Conservation (phyloP, 2,329 filamentous ascomycete species). For the Aspergillus pseudoviridinutans region DNA sequence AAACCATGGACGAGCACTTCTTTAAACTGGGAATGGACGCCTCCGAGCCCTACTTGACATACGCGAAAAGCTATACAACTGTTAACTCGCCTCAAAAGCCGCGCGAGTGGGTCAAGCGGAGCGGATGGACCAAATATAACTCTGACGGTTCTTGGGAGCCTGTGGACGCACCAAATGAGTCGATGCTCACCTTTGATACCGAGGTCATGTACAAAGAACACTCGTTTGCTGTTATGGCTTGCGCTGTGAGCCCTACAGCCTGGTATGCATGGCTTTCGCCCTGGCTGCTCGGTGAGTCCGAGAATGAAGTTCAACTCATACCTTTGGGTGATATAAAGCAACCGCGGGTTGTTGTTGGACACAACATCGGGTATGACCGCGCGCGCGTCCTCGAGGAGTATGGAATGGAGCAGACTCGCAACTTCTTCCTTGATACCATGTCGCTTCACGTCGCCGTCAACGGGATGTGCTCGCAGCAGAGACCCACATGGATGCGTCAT, state of each 20-base stretch:
- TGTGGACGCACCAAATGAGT: conserved; percentile 73
- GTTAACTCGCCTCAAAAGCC: conserved; percentile 56
- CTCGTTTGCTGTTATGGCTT: conserved; percentile 93
- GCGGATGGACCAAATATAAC: conserved; percentile 94
- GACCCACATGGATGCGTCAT: conserved; percentile 96
- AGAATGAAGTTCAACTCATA: conserved; percentile 74
- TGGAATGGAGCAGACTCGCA: conserved; percentile 72
- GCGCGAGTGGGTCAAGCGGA: conserved; percentile 70
- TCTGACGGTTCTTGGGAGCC: conserved; percentile 67
- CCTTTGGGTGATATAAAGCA: conserved; percentile 74
- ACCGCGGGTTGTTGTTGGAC: conserved; percentile 78
- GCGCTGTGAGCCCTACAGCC: conserved; percentile 78
- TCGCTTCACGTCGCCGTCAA: conserved; percentile 96
- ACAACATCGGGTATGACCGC: conserved; percentile 94
- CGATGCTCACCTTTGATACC: conserved; percentile 87
- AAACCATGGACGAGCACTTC: conserved; percentile 90
- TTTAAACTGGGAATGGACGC: conserved; percentile 79
- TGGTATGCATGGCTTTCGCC: conserved; percentile 99
- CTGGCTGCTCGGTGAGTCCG: conserved; percentile 81
- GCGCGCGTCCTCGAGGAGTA: conserved; percentile 90
- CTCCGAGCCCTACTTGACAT: conserved; percentile 74
- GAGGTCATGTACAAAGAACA: conserved; percentile 96
- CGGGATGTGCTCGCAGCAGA: conserved; percentile 95
- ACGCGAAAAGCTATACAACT: conserved; percentile 70
- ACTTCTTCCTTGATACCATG: conserved; percentile 94